Evolutionary conservation across 2,329 filamentous ascomycete genomes (phyloP).

Genomic region (Fusarium sulawesiense): DNA sequence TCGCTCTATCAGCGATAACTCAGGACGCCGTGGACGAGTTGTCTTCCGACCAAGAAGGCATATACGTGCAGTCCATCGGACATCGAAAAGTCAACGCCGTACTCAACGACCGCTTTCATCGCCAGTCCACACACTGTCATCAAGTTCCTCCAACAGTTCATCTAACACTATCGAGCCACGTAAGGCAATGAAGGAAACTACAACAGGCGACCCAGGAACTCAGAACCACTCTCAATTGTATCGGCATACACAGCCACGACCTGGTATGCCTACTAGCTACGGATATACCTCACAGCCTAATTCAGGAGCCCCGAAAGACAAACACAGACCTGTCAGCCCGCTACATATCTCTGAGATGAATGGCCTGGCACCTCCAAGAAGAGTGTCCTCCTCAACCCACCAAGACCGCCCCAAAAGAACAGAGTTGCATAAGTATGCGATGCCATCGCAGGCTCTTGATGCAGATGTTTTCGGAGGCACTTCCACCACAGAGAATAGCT

Average conservation of each 20-base stretch:
- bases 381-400: not conserved
- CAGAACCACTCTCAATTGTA: not conserved
- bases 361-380: not conserved
- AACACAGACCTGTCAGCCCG: not conserved
- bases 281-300: not conserved
- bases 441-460: slow-evolving; percentile 7
- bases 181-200: not conserved
- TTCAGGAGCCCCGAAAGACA: not conserved
- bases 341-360: not conserved
- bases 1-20: slow-evolving; percentile 20
- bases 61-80: slow-evolving; percentile 37
- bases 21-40: slow-evolving; percentile 45
- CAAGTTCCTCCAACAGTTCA: not conserved
- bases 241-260: not conserved
- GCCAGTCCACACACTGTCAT: not conserved
- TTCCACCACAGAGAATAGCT: slow-evolving; percentile 44
- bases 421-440: not conserved
- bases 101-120: slow-evolving; percentile 9
- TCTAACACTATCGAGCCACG: not conserved
- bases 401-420: not conserved
- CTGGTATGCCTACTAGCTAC: not conserved
- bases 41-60: slow-evolving; percentile 44
- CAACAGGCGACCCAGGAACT: not conserved
- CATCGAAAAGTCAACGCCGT: slow-evolving; percentile 5
- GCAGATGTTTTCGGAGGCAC: slow-evolving; percentile 27